Base-by-base conservation (phyloP, 352 stramenopile species). In the Phytophthora sp. region DNA sequence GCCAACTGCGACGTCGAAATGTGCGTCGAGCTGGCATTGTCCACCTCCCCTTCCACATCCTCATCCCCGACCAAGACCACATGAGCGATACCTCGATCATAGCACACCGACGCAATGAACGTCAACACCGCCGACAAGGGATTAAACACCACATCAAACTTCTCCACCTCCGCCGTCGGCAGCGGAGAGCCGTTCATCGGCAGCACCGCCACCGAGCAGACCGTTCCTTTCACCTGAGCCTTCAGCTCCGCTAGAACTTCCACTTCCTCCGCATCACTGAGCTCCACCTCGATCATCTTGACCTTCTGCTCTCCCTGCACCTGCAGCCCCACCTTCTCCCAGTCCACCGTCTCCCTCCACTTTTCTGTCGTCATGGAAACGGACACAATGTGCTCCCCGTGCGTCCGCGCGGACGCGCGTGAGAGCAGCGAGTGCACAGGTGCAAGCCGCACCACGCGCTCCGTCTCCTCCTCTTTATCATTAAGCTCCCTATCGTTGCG, bases 401-500 rank as follows among this genome's bases (percentile, higher is more conserved):
- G 79, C 21, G 73, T 78, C 15, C 21, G 41, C 26, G n/a, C 64
- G n/a, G 79, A 83, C 11, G 55, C 64, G 35, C 38, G 24, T 31
- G 75, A 87, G 35, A 92, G 68, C 27, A 57, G 49, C 18, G 83
- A 90, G 50, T 66, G 45, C 7, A 65, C 32, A 1, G 75, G 76
- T 15, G 75, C 76, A 13, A 89, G 31, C 7, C 83, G 77, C 46
- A 91, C 52, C 12, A 92, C 77, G 9, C 58, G 61, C 52, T 89
- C 83, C 20, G 13, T 2, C 7, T 5, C 26, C 21, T 44, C 26
- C 35, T 57, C 7, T 3, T 37, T 44, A 48, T 42, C 38, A 32
- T 60, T 54, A 38, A 53, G 42, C 26, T 15, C 41, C 3, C 6
- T 12, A 12, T 37, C 28, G 11, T 26, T 17, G 6, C 23, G 35